A percentile compares a stretch with the other conserved stretches of the same genome.
Evolutionary conservation across 345 rosid genomes (phyloP).

Genomic region (Fremontodendron californicum): DNA sequence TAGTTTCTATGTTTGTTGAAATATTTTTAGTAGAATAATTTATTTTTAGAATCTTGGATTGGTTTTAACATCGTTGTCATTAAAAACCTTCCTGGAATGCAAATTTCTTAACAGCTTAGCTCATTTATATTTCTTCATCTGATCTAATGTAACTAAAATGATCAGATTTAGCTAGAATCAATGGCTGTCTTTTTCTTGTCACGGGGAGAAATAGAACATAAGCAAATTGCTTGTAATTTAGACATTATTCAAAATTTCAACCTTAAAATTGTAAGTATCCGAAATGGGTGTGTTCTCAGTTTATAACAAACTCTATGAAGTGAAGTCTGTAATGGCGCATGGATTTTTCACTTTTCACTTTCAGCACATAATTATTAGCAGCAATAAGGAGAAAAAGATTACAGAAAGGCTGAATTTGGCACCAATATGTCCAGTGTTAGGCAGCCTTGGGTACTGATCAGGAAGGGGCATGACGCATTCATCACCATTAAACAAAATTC

Average conservation of each 20-base stretch:
- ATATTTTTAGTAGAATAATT: no score
- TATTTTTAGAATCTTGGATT: no score
- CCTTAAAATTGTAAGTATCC: no score
- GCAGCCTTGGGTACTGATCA: conserved; percentile 64
- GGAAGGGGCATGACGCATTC: conserved; percentile 90
- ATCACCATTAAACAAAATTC: conserved; percentile 75
- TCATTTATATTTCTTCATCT: background rate
- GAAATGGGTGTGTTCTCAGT: no score
- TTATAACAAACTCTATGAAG: no score
- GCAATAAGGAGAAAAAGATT: conserved; percentile 10
- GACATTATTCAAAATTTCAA: no score
- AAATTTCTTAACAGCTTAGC: background rate
- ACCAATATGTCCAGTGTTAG: conserved; percentile 32
- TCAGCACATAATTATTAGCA: conserved; percentile 12
- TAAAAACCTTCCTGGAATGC: background rate
- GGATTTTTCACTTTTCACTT: no score
- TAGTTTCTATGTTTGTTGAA: background rate
- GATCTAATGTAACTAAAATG: background rate
- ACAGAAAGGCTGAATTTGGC: conserved; percentile 6
- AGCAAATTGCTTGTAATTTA: no score
- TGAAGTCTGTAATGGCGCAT: no score
- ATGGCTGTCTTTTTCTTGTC: no score
- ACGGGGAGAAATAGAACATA: no score
- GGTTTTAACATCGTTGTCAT: background rate
- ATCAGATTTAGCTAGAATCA: no score